phyloP scores from a whole-genome alignment of 345 rosid species.

The Gossypium ekmanianum region DNA sequence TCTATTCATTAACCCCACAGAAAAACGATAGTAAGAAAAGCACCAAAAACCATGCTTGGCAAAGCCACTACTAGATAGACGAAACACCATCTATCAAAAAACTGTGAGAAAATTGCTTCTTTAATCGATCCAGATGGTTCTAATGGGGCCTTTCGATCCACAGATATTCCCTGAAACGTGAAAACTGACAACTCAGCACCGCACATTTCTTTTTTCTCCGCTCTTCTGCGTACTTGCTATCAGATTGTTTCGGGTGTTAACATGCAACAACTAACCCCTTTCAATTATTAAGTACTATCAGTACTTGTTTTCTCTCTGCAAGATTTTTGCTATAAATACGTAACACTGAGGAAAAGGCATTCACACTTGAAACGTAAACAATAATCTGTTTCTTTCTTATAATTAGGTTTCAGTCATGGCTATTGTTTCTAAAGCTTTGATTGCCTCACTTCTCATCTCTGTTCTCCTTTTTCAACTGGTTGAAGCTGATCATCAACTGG shows the following conservation, averaged over 20 bases:
- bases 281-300: background rate
- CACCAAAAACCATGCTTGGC: constrained; percentile 1
- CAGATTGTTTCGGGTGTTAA: background rate
- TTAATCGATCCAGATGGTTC: background rate
- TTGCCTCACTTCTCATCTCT: constrained; percentile 50
- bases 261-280: background rate
- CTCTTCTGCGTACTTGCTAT: background rate
- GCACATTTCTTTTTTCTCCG: background rate
- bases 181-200: constrained; percentile 13
- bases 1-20: constrained; percentile 1
- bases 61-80: background rate
- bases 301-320: background rate
- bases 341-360: background rate
- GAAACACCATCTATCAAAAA: background rate
- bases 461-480: constrained; percentile 44
- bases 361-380: background rate
- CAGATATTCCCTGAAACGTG: constrained; percentile 18
- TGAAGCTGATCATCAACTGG: constrained; percentile 34
- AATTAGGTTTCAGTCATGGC: constrained; percentile 31
- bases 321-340: constrained; percentile 3
- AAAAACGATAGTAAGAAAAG: background rate
- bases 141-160: background rate
- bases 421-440: constrained; percentile 28
- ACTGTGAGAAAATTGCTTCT: background rate
- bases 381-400: background rate